phyloP scores from a whole-genome alignment of 108 stramenopile genomes.

The Bacterosira constricta region DNA sequence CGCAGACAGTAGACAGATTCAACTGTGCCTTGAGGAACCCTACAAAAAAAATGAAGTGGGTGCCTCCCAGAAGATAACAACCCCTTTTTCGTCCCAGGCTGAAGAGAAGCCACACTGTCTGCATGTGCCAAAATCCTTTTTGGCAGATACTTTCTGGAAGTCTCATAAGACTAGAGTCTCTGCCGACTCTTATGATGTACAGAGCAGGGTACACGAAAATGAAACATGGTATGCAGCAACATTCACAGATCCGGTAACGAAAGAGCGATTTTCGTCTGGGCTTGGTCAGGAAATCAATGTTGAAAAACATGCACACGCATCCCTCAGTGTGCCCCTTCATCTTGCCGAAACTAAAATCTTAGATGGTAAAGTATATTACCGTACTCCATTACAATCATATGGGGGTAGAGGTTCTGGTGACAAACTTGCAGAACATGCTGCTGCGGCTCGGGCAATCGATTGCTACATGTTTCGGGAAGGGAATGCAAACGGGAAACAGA shows the following conservation, averaged over 20 bases:
- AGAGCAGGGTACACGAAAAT: neutral
- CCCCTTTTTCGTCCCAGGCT: neutral
- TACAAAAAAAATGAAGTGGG: constrained; percentile 3
- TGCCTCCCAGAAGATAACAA: neutral
- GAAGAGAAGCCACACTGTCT: neutral
- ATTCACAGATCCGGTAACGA: constrained; percentile 26
- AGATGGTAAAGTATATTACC: constrained; percentile 27
- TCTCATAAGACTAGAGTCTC: neutral
- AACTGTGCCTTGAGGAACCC: constrained; percentile 40
- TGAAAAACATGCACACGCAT: neutral
- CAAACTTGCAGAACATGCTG: constrained; percentile 33
- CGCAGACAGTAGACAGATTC: neutral
- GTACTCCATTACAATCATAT: neutral
- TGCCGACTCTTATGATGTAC: neutral
- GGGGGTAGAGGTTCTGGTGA: neutral
- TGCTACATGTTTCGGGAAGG: constrained; percentile 30
- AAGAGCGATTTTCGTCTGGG: constrained; percentile 33
- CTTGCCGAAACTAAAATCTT: neutral
- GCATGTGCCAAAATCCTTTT: constrained; percentile 5
- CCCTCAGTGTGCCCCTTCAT: constrained; percentile 7
- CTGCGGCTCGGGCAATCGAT: constrained; percentile 47
- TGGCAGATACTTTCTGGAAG: constrained; percentile 4
- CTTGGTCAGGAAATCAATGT: constrained; percentile 11
- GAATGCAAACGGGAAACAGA: neutral
- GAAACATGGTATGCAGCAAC: constrained; percentile 24